Conservation (phyloP, 345 rosid species). For the Eucalyptus tenuipes region DNA sequence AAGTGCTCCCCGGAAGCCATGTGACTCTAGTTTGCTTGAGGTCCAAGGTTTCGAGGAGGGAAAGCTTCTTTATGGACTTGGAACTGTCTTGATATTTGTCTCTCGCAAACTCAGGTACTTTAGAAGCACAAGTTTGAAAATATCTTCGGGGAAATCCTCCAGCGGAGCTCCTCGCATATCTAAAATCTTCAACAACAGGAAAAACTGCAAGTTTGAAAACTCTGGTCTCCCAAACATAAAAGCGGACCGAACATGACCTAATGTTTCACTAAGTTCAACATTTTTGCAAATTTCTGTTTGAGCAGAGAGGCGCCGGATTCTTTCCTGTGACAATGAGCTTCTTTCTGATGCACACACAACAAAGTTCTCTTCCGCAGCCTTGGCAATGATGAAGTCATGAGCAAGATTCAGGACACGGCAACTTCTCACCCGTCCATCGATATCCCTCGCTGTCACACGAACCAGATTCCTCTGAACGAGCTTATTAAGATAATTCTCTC, state of each 20-base stretch:
- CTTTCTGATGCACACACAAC: background rate
- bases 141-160: no score
- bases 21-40: background rate
- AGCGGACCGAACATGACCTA: background rate
- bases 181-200: background rate
- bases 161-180: no score
- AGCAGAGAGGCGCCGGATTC: background rate
- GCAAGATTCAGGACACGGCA: background rate
- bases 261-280: background rate
- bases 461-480: constrained; percentile 1
- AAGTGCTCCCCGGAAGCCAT: background rate
- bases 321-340: background rate
- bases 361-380: background rate
- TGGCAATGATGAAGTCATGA: background rate
- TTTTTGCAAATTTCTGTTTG: background rate
- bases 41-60: background rate
- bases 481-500: background rate
- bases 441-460: background rate
- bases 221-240: background rate
- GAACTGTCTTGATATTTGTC: background rate
- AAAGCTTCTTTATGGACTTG: background rate
- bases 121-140: no score
- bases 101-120: no score
- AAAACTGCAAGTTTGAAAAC: background rate
- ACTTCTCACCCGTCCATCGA: background rate